These are phyloP conservation scores for Rhodotorula babjevae DNA, from an alignment of 768 basidiomycete genomes.

Conservation along the genomic window DNA sequence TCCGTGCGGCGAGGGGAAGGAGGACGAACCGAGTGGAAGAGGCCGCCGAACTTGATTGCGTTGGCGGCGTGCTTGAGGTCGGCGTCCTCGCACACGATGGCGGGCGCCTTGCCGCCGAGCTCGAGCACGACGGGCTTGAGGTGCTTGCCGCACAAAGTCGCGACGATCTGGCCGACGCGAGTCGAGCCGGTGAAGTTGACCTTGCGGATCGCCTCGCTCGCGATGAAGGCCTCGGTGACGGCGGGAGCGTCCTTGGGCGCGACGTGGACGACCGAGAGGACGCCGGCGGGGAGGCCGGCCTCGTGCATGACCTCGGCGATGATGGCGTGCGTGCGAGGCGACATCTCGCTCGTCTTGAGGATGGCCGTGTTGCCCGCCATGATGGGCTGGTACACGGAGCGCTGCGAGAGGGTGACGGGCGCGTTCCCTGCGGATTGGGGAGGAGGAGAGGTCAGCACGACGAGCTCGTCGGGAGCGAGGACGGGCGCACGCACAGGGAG, in stretches of 20 bases:
- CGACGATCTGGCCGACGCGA: constrained; percentile 46
- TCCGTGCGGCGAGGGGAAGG: not conserved
- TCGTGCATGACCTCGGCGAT: constrained; percentile 48
- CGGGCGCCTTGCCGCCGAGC: constrained; percentile 47
- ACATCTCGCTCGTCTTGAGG: constrained; percentile 44
- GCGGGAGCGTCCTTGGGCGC: constrained; percentile 40
- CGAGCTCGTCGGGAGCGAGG: not conserved
- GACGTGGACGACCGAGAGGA: constrained; percentile 47
- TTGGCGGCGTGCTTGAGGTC: constrained; percentile 44
- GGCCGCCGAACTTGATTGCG: constrained; percentile 34
- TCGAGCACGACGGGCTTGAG: constrained; percentile 48
- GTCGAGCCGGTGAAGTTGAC: constrained; percentile 47
- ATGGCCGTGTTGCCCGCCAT: constrained; percentile 48
- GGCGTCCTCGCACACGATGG: constrained; percentile 48
- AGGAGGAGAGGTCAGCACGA: not conserved
- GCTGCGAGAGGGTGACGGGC: constrained; percentile 41
- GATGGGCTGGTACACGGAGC: constrained; percentile 47
- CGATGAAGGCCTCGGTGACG: constrained; percentile 43
- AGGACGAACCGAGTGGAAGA: constrained; percentile 25
- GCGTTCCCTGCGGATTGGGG: not conserved
- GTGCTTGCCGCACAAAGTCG: constrained; percentile 45
- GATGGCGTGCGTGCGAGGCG: constrained; percentile 46
- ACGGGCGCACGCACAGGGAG: not conserved
- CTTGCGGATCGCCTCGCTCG: constrained; percentile 39
- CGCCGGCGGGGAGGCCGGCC: constrained; percentile 49